Evolutionary conservation across 345 rosid species (phyloP).

Genomic region (Gossypium stocksii): DNA sequence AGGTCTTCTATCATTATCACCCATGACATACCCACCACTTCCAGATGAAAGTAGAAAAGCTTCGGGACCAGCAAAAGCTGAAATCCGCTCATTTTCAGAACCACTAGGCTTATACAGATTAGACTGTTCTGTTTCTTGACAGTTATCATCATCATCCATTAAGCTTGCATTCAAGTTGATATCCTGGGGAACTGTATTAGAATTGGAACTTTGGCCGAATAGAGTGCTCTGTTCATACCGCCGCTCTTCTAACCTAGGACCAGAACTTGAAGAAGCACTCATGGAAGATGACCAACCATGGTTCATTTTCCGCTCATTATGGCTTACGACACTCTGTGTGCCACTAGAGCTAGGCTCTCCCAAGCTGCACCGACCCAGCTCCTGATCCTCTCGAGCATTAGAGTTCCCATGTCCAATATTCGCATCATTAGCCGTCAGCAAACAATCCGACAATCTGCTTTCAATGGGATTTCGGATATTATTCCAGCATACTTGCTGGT

Average conservation of each 20-base stretch:
- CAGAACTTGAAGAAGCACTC: conserved; percentile 27
- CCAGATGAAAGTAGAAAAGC: conserved; percentile 37
- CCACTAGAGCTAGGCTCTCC: conserved; percentile 56
- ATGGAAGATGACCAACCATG: conserved; percentile 39
- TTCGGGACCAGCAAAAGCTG: conserved; percentile 30
- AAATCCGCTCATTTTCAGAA: conserved; percentile 29
- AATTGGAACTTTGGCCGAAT: conserved; percentile 39
- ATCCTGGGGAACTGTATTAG: conserved; percentile 35
- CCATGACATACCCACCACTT: conserved; percentile 34
- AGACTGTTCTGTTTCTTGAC: conserved; percentile 39
- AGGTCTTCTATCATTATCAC: conserved; percentile 36
- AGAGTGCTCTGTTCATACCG: conserved; percentile 36
- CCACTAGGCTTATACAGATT: conserved; percentile 34
- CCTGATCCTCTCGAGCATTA: conserved; percentile 46
- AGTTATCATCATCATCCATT: conserved; percentile 37
- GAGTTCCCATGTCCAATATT: conserved; percentile 37
- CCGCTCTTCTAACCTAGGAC: conserved; percentile 44
- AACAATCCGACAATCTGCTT: conserved; percentile 39
- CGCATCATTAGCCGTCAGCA: conserved; percentile 41
- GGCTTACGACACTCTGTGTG: conserved; percentile 35
- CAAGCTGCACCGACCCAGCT: conserved; percentile 39
- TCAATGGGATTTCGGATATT: conserved; percentile 48
- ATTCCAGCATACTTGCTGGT: conserved; percentile 66
- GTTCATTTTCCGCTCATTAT: conserved; percentile 38
- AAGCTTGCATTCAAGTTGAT: conserved; percentile 56